Percentiles rank a stretch among this genome's conserved stretches.
These are phyloP conservation scores for Nidula microcarpa DNA, from an alignment of 768 basidiomycete species.

Conservation along the genomic window DNA sequence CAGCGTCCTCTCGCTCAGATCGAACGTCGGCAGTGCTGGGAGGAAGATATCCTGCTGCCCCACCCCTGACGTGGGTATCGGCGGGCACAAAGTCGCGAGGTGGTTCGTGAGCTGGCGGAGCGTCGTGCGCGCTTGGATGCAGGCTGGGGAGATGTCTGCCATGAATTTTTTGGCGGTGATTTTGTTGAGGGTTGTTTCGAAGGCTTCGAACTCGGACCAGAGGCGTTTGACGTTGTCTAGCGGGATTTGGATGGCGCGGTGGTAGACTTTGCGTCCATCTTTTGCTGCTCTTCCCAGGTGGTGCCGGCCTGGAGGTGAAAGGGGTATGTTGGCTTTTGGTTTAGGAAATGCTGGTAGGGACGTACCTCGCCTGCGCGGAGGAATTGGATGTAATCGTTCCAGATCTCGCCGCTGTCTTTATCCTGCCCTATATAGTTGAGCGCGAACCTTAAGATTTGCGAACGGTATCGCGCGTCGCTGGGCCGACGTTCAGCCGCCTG, in stretches of 20 bases:
- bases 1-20: conserved; percentile 63
- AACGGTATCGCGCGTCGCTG: conserved; percentile 70
- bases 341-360: neutral
- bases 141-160: conserved; percentile 84
- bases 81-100: conserved; percentile 58
- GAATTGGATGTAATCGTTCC: conserved; percentile 93
- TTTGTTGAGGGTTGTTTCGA: conserved; percentile 86
- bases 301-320: conserved; percentile 46
- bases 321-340: conserved; percentile 14
- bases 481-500: conserved; percentile 67
- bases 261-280: conserved; percentile 96
- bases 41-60: conserved; percentile 53
- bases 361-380: conserved; percentile 75
- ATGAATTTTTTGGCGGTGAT: conserved; percentile 97
- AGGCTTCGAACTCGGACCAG: conserved; percentile 92
- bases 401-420: conserved; percentile 88
- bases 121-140: conserved; percentile 93
- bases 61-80: conserved; percentile 20
- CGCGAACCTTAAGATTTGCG: conserved; percentile 93
- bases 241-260: conserved; percentile 91
- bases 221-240: conserved; percentile 89
- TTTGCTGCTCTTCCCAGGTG: conserved; percentile 95
- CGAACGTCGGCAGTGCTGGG: conserved; percentile 72
- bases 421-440: conserved; percentile 87
- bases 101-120: conserved; percentile 77